A percentile compares a stretch with the other conserved stretches of the same genome.
These are phyloP conservation scores for Luvunga scandens DNA, from an alignment of 345 rosid genomes.

Conservation along the genomic window DNA sequence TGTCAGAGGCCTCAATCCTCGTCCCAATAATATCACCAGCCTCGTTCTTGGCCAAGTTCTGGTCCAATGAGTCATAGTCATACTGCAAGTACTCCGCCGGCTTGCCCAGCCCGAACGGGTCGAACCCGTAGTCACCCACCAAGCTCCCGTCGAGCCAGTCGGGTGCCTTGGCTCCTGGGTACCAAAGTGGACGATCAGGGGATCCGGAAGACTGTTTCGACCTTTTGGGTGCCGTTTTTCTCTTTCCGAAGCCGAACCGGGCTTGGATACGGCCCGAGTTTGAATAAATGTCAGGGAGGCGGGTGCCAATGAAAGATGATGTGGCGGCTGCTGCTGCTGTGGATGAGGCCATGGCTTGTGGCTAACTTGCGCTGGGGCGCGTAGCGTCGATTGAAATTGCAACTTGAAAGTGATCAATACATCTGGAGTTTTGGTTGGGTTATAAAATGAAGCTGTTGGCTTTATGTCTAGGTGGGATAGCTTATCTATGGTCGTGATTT, in stretches of 20 bases:
- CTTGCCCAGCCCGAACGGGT: conserved; percentile 72
- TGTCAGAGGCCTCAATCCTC: conserved; percentile 41
- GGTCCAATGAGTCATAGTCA: conserved; percentile 70
- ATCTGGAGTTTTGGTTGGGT: background rate
- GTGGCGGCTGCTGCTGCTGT: conserved; percentile 59
- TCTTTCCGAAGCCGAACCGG: conserved; percentile 56
- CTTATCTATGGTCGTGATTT: background rate
- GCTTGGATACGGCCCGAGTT: conserved; percentile 45
- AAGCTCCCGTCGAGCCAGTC: conserved; percentile 65
- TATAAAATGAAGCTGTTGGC: background rate
- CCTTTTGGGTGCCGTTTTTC: conserved; percentile 43
- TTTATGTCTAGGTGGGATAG: conserved; percentile 1
- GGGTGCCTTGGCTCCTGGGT: conserved; percentile 65
- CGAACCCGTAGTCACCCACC: conserved; percentile 76
- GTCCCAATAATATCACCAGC: conserved; percentile 65
- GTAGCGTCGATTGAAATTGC: background rate
- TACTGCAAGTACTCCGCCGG: conserved; percentile 74
- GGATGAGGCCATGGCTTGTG: conserved; percentile 47
- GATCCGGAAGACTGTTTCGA: conserved; percentile 10
- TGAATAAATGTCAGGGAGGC: conserved; percentile 37
- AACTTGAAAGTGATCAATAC: background rate
- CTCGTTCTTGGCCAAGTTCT: conserved; percentile 63
- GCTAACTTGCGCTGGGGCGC: background rate
- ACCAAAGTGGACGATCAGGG: conserved; percentile 62
- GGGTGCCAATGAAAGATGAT: conserved; percentile 62